phyloP scores from a whole-genome alignment of 805 yeast genomes.

The Teunomyces panamensis region DNA sequence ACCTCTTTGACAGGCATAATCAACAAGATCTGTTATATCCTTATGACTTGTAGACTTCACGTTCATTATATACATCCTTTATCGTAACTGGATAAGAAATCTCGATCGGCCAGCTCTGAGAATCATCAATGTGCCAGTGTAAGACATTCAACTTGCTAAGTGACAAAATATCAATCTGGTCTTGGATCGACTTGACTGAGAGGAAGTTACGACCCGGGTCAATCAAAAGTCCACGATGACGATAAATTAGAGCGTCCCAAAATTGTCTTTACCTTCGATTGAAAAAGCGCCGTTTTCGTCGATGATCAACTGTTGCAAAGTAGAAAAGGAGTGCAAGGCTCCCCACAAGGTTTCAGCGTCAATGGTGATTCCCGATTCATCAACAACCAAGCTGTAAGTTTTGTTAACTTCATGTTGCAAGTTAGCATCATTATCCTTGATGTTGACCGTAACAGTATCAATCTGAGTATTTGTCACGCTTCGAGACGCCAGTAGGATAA shows the following conservation, averaged over 20 bases:
- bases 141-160: conserved; percentile 36
- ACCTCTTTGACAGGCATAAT: conserved; percentile 34
- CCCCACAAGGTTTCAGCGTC: conserved; percentile 39
- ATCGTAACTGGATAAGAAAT: conserved; percentile 36
- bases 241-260: conserved; percentile 31
- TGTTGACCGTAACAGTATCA: conserved; percentile 8
- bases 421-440: conserved; percentile 19
- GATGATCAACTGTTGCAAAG: conserved; percentile 40
- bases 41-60: conserved; percentile 25
- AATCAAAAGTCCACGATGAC: conserved; percentile 39
- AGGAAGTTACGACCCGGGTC: conserved; percentile 40
- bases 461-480: neutral
- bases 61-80: conserved; percentile 33
- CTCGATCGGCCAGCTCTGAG: conserved; percentile 41
- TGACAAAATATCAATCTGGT: conserved; percentile 39
- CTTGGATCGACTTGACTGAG: conserved; percentile 19
- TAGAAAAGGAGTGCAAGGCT: conserved; percentile 37
- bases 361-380: conserved; percentile 16
- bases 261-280: conserved; percentile 33
- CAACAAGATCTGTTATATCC: conserved; percentile 26
- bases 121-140: conserved; percentile 41
- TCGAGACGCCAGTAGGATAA: conserved; percentile 10
- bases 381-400: conserved; percentile 24
- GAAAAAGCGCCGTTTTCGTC: conserved; percentile 19
- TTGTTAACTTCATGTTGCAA: conserved; percentile 38